A percentile compares a stretch with the other conserved stretches of the same genome.
These are phyloP conservation scores for Drosera capensis DNA, from an alignment of 148 eudicot genomes.

Conservation along the genomic window DNA sequence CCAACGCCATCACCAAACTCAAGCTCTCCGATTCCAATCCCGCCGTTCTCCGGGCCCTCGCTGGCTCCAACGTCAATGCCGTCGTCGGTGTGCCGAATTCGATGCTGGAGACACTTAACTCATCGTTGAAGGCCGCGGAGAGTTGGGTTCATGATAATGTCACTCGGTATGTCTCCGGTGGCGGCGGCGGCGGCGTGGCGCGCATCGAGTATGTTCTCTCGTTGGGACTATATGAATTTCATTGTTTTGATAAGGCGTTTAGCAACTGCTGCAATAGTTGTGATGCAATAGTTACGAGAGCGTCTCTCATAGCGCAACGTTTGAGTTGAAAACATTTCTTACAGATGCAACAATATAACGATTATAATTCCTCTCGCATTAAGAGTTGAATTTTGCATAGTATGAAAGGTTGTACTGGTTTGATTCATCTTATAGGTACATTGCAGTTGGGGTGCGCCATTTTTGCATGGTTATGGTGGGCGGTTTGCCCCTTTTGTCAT, in stretches of 20 bases:
- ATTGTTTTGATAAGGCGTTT: no score
- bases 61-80: constrained; percentile 38
- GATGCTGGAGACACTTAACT: constrained; percentile 41
- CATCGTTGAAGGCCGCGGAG: constrained; percentile 49
- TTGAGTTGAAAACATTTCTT: no score
- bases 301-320: no score
- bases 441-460: constrained; percentile 80
- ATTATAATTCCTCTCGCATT: no score
- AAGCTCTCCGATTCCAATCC: constrained; percentile 56
- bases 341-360: no score
- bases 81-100: constrained; percentile 74
- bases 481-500: constrained; percentile 43
- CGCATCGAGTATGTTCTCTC: constrained; percentile 36
- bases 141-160: constrained; percentile 79
- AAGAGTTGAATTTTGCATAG: no score
- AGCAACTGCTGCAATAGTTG: no score
- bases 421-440: no score
- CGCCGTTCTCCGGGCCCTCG: constrained; percentile 36
- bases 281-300: no score
- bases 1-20: constrained; percentile 45
- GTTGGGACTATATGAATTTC: no score
- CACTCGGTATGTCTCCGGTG: constrained; percentile 42
- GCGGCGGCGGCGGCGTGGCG: constrained; percentile 17
- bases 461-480: constrained; percentile 54
- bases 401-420: no score